Percentiles rank a stretch among this genome's conserved stretches.
These are phyloP conservation scores for Baudoinia panamericana DNA, from an alignment of 495 filamentous ascomycete species.

Conservation along the genomic window DNA sequence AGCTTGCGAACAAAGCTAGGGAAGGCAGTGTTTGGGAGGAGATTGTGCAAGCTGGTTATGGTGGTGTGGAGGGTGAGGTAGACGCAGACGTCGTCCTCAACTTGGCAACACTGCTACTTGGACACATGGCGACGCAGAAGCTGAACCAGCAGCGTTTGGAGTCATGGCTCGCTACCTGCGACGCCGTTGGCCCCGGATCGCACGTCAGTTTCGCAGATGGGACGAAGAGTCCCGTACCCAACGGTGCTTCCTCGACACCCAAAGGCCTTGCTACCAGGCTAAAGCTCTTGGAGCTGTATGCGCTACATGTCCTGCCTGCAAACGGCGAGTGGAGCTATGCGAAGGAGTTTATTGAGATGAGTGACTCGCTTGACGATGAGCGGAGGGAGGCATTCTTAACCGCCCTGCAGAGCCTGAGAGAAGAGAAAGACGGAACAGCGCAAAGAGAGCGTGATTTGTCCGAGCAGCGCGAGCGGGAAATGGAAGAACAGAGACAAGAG, in stretches of 20 bases:
- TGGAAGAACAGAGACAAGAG: slow-evolving; percentile 42
- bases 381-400: slow-evolving; percentile 73
- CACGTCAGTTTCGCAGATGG: slow-evolving; percentile 22
- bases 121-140: slow-evolving; percentile 68
- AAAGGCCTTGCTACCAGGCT: slow-evolving; percentile 52
- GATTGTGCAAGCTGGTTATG: slow-evolving; percentile 72
- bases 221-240: slow-evolving; percentile 10
- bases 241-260: slow-evolving; percentile 55
- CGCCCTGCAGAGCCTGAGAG: slow-evolving; percentile 44
- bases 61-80: slow-evolving; percentile 73
- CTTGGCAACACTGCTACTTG: slow-evolving; percentile 73
- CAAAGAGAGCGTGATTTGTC: slow-evolving; percentile 47
- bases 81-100: slow-evolving; percentile 93
- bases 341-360: slow-evolving; percentile 71
- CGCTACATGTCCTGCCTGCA: slow-evolving; percentile 76
- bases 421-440: slow-evolving; percentile 64
- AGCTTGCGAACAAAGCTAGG: slow-evolving; percentile 63
- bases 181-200: slow-evolving; percentile 30
- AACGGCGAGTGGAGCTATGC: slow-evolving; percentile 95
- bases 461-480: slow-evolving; percentile 49
- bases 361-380: slow-evolving; percentile 80
- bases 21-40: slow-evolving; percentile 88
- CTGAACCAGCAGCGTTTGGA: slow-evolving; percentile 81
- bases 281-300: slow-evolving; percentile 87
- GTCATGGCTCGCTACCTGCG: slow-evolving; percentile 70